phyloP scores from a whole-genome alignment of 208 protist genomes.

The Balamuthia mandrillaris region DNA sequence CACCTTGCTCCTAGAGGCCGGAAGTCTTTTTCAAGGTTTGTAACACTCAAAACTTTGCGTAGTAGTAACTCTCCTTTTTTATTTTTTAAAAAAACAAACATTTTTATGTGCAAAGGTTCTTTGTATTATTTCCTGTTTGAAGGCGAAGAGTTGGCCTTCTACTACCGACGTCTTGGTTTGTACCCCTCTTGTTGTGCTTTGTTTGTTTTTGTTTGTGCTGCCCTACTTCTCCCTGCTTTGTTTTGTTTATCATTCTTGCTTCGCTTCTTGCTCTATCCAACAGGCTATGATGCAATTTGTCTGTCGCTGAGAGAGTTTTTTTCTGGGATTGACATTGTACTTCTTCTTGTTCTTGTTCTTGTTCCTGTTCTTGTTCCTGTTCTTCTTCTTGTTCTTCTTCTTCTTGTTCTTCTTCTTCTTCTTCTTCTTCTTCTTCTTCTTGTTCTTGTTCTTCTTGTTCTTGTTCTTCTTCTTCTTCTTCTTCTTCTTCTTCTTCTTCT shows the following conservation, averaged over 20 bases:
- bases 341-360: background rate
- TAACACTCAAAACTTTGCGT: background rate
- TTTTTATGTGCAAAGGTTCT: background rate
- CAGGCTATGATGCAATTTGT: too few relatives aligned
- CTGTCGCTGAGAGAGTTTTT: too few relatives aligned
- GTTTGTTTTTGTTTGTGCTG: background rate
- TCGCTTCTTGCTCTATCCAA: background rate
- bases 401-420: background rate
- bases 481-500: background rate
- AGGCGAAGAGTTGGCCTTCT: background rate
- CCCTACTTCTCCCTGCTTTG: background rate
- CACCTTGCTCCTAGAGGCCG: background rate
- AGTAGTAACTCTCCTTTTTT: background rate
- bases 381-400: background rate
- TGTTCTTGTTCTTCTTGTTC: background rate
- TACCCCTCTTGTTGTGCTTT: background rate
- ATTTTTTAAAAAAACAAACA: background rate
- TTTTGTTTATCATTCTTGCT: background rate
- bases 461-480: background rate
- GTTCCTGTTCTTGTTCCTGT: background rate
- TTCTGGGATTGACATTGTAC: background rate
- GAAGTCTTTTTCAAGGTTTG: background rate
- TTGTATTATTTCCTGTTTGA: background rate
- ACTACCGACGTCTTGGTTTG: too few relatives aligned
- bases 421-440: background rate